A percentile compares a stretch with the other conserved stretches of the same genome.
Evolutionary conservation across 495 filamentous ascomycete species (phyloP).

Genomic region (Trichoderma gamsii): DNA sequence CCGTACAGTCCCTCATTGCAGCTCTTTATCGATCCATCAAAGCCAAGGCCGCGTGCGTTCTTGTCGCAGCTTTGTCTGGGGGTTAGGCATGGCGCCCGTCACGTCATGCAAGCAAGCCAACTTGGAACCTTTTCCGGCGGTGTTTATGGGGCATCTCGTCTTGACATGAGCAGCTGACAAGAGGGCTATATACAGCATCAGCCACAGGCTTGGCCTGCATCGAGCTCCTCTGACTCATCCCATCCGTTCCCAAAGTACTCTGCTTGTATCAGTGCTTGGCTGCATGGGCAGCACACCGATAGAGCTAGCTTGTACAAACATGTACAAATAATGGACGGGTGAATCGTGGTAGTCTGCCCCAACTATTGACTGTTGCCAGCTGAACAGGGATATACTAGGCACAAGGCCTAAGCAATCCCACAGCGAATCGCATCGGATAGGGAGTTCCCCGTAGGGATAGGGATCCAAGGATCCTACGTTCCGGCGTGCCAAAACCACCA

Average conservation of each 20-base stretch:
- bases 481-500: not conserved
- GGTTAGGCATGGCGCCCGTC: slow-evolving; percentile 1
- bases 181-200: not conserved
- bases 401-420: not conserved
- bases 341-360: not conserved
- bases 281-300: not conserved
- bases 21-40: not conserved
- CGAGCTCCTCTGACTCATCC: not conserved
- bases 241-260: not conserved
- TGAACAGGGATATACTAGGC: not conserved
- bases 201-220: slow-evolving; percentile 9
- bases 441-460: slow-evolving; percentile 1
- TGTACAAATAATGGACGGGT: not conserved
- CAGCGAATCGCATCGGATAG: not conserved
- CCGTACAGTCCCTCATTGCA: not conserved
- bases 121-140: not conserved
- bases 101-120: slow-evolving; percentile 9
- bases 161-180: not conserved
- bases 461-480: not conserved
- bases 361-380: not conserved
- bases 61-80: not conserved
- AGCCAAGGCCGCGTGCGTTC: not conserved
- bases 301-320: slow-evolving; percentile 3
- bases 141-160: not conserved
- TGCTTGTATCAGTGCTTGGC: not conserved